Evolutionary conservation across 2,329 filamentous ascomycete species (phyloP), one percentile per base, ranked within the genome.

Genomic region (Orbilia quercus): DNA sequence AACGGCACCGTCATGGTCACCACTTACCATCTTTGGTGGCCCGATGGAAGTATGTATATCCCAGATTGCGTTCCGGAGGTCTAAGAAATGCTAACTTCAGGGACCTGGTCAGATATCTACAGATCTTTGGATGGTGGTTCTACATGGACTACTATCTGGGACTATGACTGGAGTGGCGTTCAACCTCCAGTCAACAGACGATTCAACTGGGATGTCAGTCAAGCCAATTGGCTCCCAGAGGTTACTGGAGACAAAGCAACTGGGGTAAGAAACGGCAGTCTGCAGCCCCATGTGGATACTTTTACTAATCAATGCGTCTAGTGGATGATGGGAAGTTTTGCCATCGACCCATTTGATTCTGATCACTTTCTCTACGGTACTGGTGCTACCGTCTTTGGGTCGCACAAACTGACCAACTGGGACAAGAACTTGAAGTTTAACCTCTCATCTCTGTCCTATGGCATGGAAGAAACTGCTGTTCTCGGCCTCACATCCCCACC

Each of bases 291-390:
- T 79, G 80, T 80, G 50, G 6, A 22, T 18, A 12, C 2, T 31
- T 16, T 18, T 55, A 2, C 16, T 38, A 50, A 25, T 14, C 20
- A 11, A 54, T 18, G 14, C 31, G 78, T 87, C 1, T 86, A 86
- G 1, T 88, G 86, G 85, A 88, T 87, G 86, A 85, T 87, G 7
- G 86, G 87, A 77, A 80, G 83, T 0, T 78, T 88, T 6, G 84
- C 84, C n/a, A 88, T 88, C 53, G 81, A 88, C 75, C 86, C 86
- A 0, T 82, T 83, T 20, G 85, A 88, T 76, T 86, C 84, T 65
- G 82, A 87, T 76, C 85, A 87, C 77, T 87, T 85, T 84, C 79
- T 87, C 0, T 88, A 88, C 67, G 85, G 84, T 14, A 88, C 86
- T 0, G 86, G 86, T 1, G 78, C 84, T 20, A 86, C 84, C 0